These are phyloP conservation scores for Pseudogymnoascus sp. DNA, from an alignment of 2,329 filamentous ascomycete genomes.

Conservation along the genomic window DNA sequence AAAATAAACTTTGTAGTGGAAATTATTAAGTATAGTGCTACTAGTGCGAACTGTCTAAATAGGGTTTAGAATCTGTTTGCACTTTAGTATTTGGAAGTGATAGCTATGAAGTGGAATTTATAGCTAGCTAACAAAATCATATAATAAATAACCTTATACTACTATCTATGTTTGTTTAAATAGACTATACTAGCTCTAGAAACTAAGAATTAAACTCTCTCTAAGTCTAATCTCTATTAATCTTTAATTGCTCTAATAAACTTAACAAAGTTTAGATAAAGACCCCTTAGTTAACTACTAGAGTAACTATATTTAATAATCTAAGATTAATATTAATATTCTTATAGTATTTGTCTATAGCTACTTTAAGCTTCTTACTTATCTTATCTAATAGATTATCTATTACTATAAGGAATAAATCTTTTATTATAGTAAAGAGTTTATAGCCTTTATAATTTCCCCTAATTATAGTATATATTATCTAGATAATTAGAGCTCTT, in stretches of 20 bases:
- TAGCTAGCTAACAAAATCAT: background rate
- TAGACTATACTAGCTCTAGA: background rate
- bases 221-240: slow-evolving; percentile 1
- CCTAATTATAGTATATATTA: slow-evolving; percentile 8
- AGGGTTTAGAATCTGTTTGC: too few species aligned
- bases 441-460: slow-evolving; percentile 10
- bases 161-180: background rate
- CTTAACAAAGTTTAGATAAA: slow-evolving; percentile 7
- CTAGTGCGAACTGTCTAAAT: background rate
- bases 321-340: slow-evolving; percentile 15
- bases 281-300: background rate
- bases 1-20: background rate
- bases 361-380: slow-evolving; percentile 6
- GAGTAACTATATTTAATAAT: slow-evolving; percentile 11
- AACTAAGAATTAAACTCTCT: slow-evolving; percentile 7
- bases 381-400: background rate
- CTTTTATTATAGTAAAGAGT: slow-evolving; percentile 12
- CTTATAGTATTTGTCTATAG: slow-evolving; percentile 8
- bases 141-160: background rate
- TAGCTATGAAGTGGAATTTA: background rate
- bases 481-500: background rate
- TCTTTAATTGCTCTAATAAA: slow-evolving; percentile 10
- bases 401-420: slow-evolving; percentile 8
- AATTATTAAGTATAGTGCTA: background rate
- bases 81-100: background rate